These are phyloP conservation scores for Ricinus communis DNA, from an alignment of 345 rosid species.

Conservation along the genomic window DNA sequence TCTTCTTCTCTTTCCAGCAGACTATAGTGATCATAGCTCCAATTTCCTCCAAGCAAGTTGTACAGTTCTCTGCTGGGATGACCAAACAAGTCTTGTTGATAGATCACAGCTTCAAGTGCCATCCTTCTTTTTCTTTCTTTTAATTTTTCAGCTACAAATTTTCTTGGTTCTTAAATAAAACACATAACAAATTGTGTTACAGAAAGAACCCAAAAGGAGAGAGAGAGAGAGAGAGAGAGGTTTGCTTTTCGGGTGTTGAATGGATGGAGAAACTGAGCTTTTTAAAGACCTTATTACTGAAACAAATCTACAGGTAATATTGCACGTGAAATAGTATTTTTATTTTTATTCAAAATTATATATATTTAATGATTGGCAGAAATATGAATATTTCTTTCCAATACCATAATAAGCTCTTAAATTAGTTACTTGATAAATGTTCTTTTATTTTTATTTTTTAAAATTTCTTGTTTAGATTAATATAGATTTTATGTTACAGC, in stretches of 20 bases:
- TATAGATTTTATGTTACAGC: too few species aligned
- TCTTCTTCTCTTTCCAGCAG: conserved; percentile 26
- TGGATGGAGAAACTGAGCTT: conserved; percentile 30
- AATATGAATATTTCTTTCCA: too few species aligned
- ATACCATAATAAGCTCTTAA: too few species aligned
- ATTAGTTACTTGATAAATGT: too few species aligned
- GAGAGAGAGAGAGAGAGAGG: neutral
- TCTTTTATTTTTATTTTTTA: too few species aligned
- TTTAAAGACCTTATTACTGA: conserved; percentile 34
- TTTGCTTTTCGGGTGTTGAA: conserved; percentile 12
- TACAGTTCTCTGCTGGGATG: conserved; percentile 46
- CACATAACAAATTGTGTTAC: neutral
- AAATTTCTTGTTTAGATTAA: too few species aligned
- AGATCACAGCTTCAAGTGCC: conserved; percentile 74
- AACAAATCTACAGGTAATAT: conserved; percentile 28
- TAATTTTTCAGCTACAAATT: conserved; percentile 6
- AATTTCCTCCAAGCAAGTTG: conserved; percentile 39
- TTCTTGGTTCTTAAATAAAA: neutral
- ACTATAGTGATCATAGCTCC: conserved; percentile 32
- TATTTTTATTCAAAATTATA: neutral
- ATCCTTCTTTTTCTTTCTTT: conserved; percentile 28
- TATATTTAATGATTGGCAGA: too few species aligned
- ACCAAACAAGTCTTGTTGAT: conserved; percentile 49
- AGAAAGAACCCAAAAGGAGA: neutral
- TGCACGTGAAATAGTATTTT: conserved; percentile 47